Evolutionary conservation across 495 filamentous ascomycete species (phyloP), one percentile per base, ranked within the genome.

Genomic region (Penicillium psychrofluorescens): DNA sequence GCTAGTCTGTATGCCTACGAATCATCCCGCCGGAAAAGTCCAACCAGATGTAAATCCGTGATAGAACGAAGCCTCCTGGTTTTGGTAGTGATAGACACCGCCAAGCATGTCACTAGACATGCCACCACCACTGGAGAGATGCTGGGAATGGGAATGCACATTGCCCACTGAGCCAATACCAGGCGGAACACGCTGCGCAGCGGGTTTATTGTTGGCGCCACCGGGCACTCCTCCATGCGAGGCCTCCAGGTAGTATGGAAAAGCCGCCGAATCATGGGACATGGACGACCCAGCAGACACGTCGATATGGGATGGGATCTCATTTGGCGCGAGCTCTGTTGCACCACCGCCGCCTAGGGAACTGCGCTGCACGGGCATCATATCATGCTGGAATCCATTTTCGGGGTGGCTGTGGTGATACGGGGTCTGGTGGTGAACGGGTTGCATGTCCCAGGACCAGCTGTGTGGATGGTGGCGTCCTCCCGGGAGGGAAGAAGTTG

Each of bases 401-500:
- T 58, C 60, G 0, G 51, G 36, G 36, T 58, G 67, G 40, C 31
- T 47, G 30, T 56, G 55, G 36, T 58, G 55, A 10, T 34, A 12
- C 32, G 32, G 4, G 9, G 9, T 2, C 0, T 48, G 44, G 5
- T 55, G 44, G 1, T 55, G 59, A 8, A 59, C 41, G 8, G 51
- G 41, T 29, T 61, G 65, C 34, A 59, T 48, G 45, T 66, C 61
- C 65, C 67, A 71, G 38, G 63, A 62, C 62, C 59, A 64, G 29
- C 40, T 46, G 48, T 45, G 22, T 34, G 32, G 6, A 30, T 38
- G n/a, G 27, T 51, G 14, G 54, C 6, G 57, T 62, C 27, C 52
- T 28, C 11, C 53, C 51, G 0, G 55, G 43, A 6, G 61, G 53
- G 12, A 57, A 50, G 39, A 50, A 48, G 28, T 43, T 53, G 41